Conservation (phyloP, 2,329 filamentous ascomycete species). For the Colletotrichum tamarilloi region DNA sequence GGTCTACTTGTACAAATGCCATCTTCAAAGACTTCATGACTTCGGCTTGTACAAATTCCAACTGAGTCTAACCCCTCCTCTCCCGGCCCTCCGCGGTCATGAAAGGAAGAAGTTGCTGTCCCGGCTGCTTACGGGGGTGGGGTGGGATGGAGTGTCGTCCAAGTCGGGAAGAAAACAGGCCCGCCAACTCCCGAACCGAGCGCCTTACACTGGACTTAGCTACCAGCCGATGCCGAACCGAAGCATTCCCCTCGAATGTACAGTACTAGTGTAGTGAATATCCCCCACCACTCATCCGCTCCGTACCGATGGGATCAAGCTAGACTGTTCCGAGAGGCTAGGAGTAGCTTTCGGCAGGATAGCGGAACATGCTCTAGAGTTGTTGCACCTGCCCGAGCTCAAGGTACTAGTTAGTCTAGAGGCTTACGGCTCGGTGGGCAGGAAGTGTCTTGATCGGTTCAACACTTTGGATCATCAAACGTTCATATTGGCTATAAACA, state of each 20-base stretch:
- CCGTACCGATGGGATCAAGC: neutral
- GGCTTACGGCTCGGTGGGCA: neutral
- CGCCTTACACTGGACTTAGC: neutral
- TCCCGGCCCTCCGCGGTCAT: neutral
- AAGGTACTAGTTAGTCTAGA: neutral
- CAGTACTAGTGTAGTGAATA: neutral
- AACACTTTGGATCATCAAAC: neutral
- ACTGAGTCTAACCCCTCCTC: neutral
- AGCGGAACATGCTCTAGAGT: neutral
- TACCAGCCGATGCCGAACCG: conserved; percentile 4
- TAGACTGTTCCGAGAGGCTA: neutral
- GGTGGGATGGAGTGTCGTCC: neutral
- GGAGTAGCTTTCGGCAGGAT: no score
- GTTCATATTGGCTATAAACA: neutral
- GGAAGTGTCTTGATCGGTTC: neutral
- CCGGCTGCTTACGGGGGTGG: no score
- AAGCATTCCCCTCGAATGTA: neutral
- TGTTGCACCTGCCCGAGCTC: no score
- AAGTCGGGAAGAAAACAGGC: neutral
- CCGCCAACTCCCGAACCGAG: conserved; percentile 16
- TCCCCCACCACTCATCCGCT: conserved; percentile 1
- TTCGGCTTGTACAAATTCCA: no score
- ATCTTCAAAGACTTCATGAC: neutral
- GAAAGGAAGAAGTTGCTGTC: neutral
- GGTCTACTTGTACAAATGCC: neutral